Percentiles rank a stretch among this genome's conserved stretches.
phyloP scores from a whole-genome alignment of 2,329 filamentous ascomycete species.

The Byssoonygena ceratinophila region DNA sequence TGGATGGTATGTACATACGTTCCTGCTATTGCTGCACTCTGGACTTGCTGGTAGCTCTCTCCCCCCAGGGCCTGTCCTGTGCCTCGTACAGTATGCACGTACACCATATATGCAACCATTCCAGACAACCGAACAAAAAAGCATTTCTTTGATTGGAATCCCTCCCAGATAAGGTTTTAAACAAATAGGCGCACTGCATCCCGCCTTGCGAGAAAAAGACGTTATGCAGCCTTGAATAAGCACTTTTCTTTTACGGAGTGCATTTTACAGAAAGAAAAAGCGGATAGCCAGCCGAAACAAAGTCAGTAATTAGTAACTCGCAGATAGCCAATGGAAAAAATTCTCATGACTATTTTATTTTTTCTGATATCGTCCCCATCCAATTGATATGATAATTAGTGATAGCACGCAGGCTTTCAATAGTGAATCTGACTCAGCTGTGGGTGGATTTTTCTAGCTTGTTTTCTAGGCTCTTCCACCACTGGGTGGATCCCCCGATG shows the following conservation, averaged over 20 bases:
- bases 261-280: no score
- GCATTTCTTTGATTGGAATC: not conserved
- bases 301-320: no score
- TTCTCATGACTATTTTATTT: not conserved
- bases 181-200: slow-evolving; percentile 11
- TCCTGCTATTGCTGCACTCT: not conserved
- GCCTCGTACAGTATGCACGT: not conserved
- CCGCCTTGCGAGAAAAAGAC: slow-evolving; percentile 10
- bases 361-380: not conserved
- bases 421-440: not conserved
- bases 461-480: slow-evolving; percentile 5
- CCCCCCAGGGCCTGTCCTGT: no score
- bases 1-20: not conserved
- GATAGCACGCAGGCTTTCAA: not conserved
- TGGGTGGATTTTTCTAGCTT: slow-evolving; percentile 7
- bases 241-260: no score
- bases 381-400: no score
- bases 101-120: slow-evolving; percentile 1
- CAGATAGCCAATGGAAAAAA: not conserved
- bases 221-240: slow-evolving; percentile 12
- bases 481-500: not conserved
- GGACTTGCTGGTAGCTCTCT: not conserved
- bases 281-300: slow-evolving; percentile 5
- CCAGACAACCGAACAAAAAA: not conserved
- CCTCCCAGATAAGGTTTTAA: slow-evolving; percentile 8